A percentile compares a stretch with the other conserved stretches of the same genome.
Conservation (phyloP, 345 rosid species). For the Dimocarpus longan region DNA sequence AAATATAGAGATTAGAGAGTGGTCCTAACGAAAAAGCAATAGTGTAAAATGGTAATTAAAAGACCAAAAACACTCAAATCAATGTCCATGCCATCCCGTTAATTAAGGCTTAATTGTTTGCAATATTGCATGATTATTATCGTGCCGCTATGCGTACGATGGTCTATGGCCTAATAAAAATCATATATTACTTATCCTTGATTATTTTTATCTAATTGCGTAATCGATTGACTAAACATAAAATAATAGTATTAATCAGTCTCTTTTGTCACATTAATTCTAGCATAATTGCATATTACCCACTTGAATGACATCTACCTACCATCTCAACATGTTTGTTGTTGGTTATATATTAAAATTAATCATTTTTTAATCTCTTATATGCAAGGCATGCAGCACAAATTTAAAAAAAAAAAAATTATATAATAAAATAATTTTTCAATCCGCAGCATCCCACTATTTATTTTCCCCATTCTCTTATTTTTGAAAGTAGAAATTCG, state of each 20-base stretch:
- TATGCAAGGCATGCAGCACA: too few relatives aligned
- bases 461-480: too few relatives aligned
- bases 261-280: not conserved
- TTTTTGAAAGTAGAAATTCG: too few relatives aligned
- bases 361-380: not conserved
- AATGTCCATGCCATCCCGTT: constrained; percentile 11
- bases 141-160: constrained; percentile 4
- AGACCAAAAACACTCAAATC: not conserved
- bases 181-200: not conserved
- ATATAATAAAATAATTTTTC: too few relatives aligned
- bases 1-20: not conserved
- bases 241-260: not conserved
- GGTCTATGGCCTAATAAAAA: not conserved
- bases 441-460: too few relatives aligned
- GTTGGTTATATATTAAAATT: not conserved
- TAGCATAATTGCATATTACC: constrained; percentile 15
- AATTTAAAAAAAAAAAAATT: too few relatives aligned
- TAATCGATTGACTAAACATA: not conserved
- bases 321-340: constrained; percentile 29
- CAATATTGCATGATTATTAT: not conserved
- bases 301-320: constrained; percentile 33
- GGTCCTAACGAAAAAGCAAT: not conserved
- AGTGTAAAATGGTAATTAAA: too few relatives aligned
- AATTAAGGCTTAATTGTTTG: constrained; percentile 31
- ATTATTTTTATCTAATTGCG: not conserved